phyloP scores from a whole-genome alignment of 352 stramenopile species.

The Phytophthora sojae region DNA sequence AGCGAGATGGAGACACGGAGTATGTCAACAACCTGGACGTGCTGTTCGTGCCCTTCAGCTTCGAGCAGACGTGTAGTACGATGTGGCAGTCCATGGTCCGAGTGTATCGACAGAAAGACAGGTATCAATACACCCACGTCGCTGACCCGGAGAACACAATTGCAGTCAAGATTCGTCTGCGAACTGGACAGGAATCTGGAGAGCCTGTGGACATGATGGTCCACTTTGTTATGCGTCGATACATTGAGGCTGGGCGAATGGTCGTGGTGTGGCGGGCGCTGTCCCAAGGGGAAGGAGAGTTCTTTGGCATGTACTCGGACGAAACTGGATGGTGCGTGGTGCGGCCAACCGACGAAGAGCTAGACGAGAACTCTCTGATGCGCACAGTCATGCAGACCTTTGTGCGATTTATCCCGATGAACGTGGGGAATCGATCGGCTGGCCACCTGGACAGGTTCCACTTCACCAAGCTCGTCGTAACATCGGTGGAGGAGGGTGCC shows the following conservation, averaged over 20 bases:
- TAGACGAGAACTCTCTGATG: too few relatives aligned
- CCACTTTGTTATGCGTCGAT: slow-evolving; percentile 32
- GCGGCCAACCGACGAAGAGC: too few relatives aligned
- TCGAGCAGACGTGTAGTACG: slow-evolving; percentile 21
- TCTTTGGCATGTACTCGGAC: too few relatives aligned
- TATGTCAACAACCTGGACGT: slow-evolving; percentile 38
- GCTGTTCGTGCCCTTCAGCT: slow-evolving; percentile 21
- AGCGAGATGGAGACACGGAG: slow-evolving; percentile 20
- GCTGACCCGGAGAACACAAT: slow-evolving; percentile 42
- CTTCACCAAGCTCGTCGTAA: too few relatives aligned
- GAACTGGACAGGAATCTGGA: slow-evolving; percentile 16
- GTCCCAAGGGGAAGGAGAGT: slow-evolving; percentile 23
- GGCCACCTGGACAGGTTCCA: too few relatives aligned
- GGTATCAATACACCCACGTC: slow-evolving; percentile 20
- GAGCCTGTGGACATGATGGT: slow-evolving; percentile 15
- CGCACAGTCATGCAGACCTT: too few relatives aligned
- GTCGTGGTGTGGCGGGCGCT: slow-evolving; percentile 56
- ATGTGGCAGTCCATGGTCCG: slow-evolving; percentile 34
- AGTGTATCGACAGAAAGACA: slow-evolving; percentile 21
- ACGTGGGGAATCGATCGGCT: too few relatives aligned
- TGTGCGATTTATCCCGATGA: too few relatives aligned
- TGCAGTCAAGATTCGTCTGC: slow-evolving; percentile 42
- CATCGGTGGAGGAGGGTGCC: too few relatives aligned
- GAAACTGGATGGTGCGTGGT: too few relatives aligned
- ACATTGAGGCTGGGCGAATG: slow-evolving; percentile 46